Evolutionary conservation across 495 filamentous ascomycete genomes (phyloP).

Genomic region (Podospora sp.): DNA sequence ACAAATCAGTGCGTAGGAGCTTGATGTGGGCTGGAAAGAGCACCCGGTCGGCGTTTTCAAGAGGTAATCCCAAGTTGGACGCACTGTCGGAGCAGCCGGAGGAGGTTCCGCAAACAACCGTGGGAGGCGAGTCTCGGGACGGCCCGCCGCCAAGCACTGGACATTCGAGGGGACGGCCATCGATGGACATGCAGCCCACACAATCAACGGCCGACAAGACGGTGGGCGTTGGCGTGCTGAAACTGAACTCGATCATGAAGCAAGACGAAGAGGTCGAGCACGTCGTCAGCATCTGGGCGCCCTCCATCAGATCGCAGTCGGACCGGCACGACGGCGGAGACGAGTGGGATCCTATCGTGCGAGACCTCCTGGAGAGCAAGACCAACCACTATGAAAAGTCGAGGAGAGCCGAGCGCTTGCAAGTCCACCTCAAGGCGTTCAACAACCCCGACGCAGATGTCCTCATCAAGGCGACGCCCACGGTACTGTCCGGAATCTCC

Average conservation of each 20-base stretch:
- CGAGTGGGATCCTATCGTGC: conserved; percentile 76
- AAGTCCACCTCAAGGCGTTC: conserved; percentile 77
- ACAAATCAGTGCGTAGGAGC: conserved; percentile 71
- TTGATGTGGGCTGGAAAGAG: conserved; percentile 75
- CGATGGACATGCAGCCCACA: conserved; percentile 48
- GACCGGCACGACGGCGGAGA: conserved; percentile 60
- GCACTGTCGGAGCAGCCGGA: conserved; percentile 52
- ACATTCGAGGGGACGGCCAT: conserved; percentile 50
- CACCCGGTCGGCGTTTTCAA: conserved; percentile 51
- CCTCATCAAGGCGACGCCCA: conserved; percentile 84
- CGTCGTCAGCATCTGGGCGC: conserved; percentile 76
- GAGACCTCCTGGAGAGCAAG: conserved; percentile 71
- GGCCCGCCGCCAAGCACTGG: conserved; percentile 59
- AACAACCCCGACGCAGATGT: conserved; percentile 71
- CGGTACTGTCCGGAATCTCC: conserved; percentile 76
- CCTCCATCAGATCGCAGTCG: conserved; percentile 46
- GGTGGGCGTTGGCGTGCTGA: conserved; percentile 80
- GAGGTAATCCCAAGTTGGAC: conserved; percentile 51
- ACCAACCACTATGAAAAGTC: conserved; percentile 74
- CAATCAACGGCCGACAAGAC: conserved; percentile 56
- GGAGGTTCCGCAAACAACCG: conserved; percentile 36
- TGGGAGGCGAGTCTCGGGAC: conserved; percentile 43
- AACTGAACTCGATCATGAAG: conserved; percentile 74
- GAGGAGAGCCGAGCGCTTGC: conserved; percentile 67
- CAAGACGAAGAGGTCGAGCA: conserved; percentile 77